Evolutionary conservation across 2,329 filamentous ascomycete genomes (phyloP), one percentile per base, ranked within the genome.

Genomic region (Ceratocystis colombiana): DNA sequence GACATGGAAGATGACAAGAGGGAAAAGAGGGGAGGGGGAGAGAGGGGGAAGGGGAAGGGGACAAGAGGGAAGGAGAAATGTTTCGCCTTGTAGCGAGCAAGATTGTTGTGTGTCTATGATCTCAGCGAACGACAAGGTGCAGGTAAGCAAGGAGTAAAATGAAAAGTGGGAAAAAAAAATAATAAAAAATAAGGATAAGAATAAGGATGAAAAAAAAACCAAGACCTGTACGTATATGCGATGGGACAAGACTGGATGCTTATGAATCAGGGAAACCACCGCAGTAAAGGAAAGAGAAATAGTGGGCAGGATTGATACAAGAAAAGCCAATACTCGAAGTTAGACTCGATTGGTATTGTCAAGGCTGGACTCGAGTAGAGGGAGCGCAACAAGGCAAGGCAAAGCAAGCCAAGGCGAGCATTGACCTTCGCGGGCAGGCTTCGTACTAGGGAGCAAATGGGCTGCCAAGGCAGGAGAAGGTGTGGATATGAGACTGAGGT

Each of bases 1-100:
- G 62, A 45, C 62, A 64, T 64, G 62, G 46, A 33, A 64, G 28
- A 59, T n/a, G 28, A 28, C 45, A 44, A 46, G 50, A 53, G 61
- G 33, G 53, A 37, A 59, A 59, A 30, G 53, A 59, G 28, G 53
- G 28, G 28, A 59, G 53, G 28, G 53, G 53, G 20, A 17, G 53
- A n/a, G 46, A 22, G 46, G 5, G 46, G 20, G 46, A 5, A 8
- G 3, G 20, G 3, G 46, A 6, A 6, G 20, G 17, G 46, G 17
- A 33, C 12, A 33, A 57, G 15, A 57, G 20, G 50, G 20, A 15
- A 15, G 25, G 25, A 25, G 50, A 28, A 15, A 20, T 17, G 50
- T 12, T 55, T 57, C 22, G 50, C 50, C 50, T 57, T 57, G 50
- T 25, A 57, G 50, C 50, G 50, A 28, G 10, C 10, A 7, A 37